Evolutionary conservation across 1,139 yeast genomes (phyloP).

Genomic region (Protomyces gravidus): DNA sequence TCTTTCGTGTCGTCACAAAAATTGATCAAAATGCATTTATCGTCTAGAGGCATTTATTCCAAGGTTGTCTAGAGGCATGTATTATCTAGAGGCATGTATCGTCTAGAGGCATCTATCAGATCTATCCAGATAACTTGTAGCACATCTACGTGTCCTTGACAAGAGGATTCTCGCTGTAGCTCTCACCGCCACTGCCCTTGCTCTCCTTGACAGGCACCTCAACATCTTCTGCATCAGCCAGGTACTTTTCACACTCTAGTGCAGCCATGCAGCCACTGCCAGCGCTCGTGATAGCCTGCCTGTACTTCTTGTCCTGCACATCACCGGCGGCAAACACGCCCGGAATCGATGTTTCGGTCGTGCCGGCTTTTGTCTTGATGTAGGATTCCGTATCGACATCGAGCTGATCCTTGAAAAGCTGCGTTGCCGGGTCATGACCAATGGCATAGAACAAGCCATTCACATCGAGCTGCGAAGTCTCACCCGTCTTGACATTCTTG

Average conservation of each 20-base stretch:
- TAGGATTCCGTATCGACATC: slow-evolving; percentile 85
- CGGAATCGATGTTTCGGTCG: slow-evolving; percentile 76
- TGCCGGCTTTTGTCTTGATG: slow-evolving; percentile 81
- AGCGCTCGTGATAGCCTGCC: slow-evolving; percentile 99
- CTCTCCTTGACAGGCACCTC: slow-evolving; percentile 11
- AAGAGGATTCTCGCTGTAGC: slow-evolving; percentile 22
- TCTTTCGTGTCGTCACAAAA: too few relatives aligned
- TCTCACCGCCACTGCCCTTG: slow-evolving; percentile 9
- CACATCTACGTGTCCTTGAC: slow-evolving; percentile 15
- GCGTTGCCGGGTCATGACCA: slow-evolving; percentile 95
- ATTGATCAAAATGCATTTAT: too few relatives aligned
- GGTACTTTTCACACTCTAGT: slow-evolving; percentile 80
- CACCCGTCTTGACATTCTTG: slow-evolving; percentile 68
- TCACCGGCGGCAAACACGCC: slow-evolving; percentile 99
- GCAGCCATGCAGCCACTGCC: slow-evolving; percentile 99
- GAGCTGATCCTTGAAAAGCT: slow-evolving; percentile 68
- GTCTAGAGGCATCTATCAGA: background rate
- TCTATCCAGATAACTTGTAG: background rate
- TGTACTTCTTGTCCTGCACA: slow-evolving; percentile 91
- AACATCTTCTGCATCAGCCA: slow-evolving; percentile 60
- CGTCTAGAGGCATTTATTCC: too few relatives aligned
- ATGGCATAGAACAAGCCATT: slow-evolving; percentile 96
- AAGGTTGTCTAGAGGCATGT: too few relatives aligned
- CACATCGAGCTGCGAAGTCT: slow-evolving; percentile 63
- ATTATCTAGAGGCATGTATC: too few relatives aligned